phyloP scores from a whole-genome alignment of 176 grass and related monocot species.

The Elaeis guineensis region DNA sequence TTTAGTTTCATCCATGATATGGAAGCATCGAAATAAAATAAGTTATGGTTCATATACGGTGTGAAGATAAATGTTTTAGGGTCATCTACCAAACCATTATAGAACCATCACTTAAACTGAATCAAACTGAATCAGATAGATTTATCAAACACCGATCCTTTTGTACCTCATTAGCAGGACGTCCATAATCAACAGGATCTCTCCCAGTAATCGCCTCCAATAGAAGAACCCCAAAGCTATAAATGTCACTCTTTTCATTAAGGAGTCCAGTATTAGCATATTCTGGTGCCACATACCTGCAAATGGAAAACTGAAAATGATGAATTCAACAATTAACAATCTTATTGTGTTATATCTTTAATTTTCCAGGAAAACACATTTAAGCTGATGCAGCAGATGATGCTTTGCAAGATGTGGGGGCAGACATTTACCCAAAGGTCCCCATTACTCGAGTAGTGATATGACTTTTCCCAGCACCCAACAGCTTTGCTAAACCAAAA shows the following conservation, averaged over 20 bases:
- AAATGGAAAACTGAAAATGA: background rate
- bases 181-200: conserved; percentile 12
- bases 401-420: background rate
- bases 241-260: conserved; percentile 18
- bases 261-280: conserved; percentile 16
- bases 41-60: no score
- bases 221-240: conserved; percentile 16
- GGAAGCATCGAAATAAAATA: no score
- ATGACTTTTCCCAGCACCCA: conserved; percentile 17
- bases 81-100: no score
- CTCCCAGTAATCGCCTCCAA: conserved; percentile 17
- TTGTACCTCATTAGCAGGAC: conserved; percentile 15
- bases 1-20: no score
- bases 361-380: background rate
- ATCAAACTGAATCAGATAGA: background rate
- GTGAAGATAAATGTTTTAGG: no score
- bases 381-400: background rate
- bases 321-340: background rate
- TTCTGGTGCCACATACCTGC: conserved; percentile 17
- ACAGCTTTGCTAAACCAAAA: conserved; percentile 19
- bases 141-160: background rate
- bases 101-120: background rate
- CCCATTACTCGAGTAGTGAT: conserved; percentile 17
- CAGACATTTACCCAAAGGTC: conserved; percentile 17
- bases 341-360: background rate